Conservation (phyloP, 1,284 basidiomycete genomes). For the Psilocybe mexicana region DNA sequence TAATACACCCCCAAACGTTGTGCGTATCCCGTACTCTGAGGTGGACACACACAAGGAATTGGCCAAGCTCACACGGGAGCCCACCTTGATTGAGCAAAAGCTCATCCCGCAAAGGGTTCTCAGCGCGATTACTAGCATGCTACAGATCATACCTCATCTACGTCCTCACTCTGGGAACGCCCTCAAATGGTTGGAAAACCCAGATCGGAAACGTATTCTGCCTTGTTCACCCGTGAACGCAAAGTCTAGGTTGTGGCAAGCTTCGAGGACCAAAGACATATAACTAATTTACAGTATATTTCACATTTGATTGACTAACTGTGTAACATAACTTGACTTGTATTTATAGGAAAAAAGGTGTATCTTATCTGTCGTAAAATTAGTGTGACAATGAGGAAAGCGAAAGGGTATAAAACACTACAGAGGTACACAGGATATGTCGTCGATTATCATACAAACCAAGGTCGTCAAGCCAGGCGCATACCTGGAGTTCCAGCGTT, state of each 20-base stretch:
- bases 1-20: slow-evolving; percentile 12
- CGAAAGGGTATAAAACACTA: background rate
- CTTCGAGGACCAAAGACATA: background rate
- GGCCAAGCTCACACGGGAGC: slow-evolving; percentile 5
- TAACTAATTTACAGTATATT: background rate
- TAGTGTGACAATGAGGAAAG: background rate
- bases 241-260: slow-evolving; percentile 5
- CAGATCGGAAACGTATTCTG: slow-evolving; percentile 6
- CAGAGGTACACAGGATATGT: background rate
- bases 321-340: background rate
- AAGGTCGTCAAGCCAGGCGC: slow-evolving; percentile 15
- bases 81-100: slow-evolving; percentile 7
- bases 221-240: slow-evolving; percentile 1
- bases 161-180: slow-evolving; percentile 19
- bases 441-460: background rate
- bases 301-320: background rate
- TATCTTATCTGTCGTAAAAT: background rate
- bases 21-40: slow-evolving; percentile 18
- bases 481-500: slow-evolving; percentile 19
- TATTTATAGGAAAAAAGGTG: background rate
- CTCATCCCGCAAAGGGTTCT: slow-evolving; percentile 15
- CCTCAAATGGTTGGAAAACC: slow-evolving; percentile 15
- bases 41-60: slow-evolving; percentile 12
- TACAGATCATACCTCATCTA: slow-evolving; percentile 12
- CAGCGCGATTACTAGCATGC: slow-evolving; percentile 15